Base-by-base conservation (phyloP, 352 stramenopile species). In the Globisporangium barbulae region DNA sequence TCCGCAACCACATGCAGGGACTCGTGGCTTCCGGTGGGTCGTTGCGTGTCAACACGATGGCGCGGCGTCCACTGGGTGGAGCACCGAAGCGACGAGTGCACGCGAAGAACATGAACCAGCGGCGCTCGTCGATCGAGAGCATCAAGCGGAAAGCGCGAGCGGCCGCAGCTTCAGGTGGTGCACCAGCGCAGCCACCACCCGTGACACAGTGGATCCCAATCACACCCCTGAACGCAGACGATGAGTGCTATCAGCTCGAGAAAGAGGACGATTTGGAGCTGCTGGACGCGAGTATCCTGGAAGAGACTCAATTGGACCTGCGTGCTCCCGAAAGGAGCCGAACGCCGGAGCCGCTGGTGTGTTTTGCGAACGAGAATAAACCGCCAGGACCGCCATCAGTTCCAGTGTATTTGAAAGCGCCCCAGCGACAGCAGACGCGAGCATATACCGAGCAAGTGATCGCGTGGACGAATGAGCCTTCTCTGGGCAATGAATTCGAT, bases 1-100 rank as follows among this genome's bases (percentile, higher is more conserved):
- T 94, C 22, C 81, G 83, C 47, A 85, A 74, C 49, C 83, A 92
- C 72, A 90, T 94, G 79, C 68, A 91, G 74, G 76, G 75, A 0
- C 75, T 91, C 7, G 60, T 88, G 9, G 75, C 74, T 53, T 90
- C 80, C 0, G 80, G 83, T 5, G 80, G 80, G 2, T 90, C 80
- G 0, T 55, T 91, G 5, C 78, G 78, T 3, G 73, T 82, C 25
- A 78, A 80, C 15, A 41, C 71, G 0, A 65, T 69, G 17, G 70
- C 62, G 30, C 70, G 77, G 30, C 81, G 76, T 2, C 73, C 73
- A 2, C 67, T 77, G 25, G 52, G 52, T 19, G 76, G 72, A 6
- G 64, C 33, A 0, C 65, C 74, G 15, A 85, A 75, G 63, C 71
- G 75, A 19, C 69, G 78, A 10, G 57, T 78, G 9, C 68, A 86